Base-by-base conservation (phyloP, 1,284 basidiomycete genomes). In the Hypsizygus ulmarius region DNA sequence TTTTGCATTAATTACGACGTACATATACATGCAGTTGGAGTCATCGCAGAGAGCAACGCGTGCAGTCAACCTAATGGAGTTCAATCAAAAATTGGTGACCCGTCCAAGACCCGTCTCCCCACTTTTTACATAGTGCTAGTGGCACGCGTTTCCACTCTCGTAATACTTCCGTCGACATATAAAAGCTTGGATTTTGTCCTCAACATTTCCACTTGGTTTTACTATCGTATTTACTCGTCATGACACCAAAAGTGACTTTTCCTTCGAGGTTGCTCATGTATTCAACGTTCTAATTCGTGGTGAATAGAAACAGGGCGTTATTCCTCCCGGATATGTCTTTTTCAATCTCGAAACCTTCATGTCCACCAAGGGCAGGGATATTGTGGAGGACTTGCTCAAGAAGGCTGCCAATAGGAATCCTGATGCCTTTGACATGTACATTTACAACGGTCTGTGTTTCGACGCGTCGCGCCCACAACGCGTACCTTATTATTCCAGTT, bases 271-370 rank as follows among this genome's bases (percentile, higher is more conserved):
- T 18, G 10, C 29, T 14, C 32, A 25, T 25, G 15, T 12, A 21
- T 19, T 10, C 28, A n/a, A n/a, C n/a, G n/a, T 42, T 51, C 42
- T 19, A 32, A 18, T 10, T 12, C 12, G 41, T 33, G 12, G 44
- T 50, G n/a, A 42, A 18, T 32, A 39, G 29, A 16, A 28, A 19
- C 32, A 43, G 34, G 19, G 49, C 25, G 19, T 37, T 11, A 64
- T 68, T n/a, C 64, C 67, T 18, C 42, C 57, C 33, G 67, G 63
- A n/a, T 66, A 72, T 52, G 66, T 62, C 4, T 73, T 69, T 57
- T 48, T 67, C 30, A 63, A 61, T 32, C 42, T 56, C 28, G 56
- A 64, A 1, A 55, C 50, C 5, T 60, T 72, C 36, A 52, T 73
- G 34, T 67, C 69, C 5, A 39, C 45, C 34, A 56, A 63, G 45